A percentile compares a stretch with the other conserved stretches of the same genome.
phyloP scores from a whole-genome alignment of 1,139 yeast genomes.

The Blastobotrys apis region DNA sequence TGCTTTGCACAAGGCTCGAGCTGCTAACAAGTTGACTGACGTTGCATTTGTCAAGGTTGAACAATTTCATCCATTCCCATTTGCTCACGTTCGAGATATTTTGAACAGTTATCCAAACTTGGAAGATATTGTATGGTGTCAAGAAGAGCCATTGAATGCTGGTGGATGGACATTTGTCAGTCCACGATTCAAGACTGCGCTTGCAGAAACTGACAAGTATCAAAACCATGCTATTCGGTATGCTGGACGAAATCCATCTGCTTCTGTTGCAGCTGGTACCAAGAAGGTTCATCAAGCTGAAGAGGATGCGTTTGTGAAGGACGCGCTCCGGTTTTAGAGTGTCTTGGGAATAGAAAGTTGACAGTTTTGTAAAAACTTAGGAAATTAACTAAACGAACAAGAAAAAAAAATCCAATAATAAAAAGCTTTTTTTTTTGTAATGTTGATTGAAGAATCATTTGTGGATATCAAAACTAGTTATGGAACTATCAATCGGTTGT shows the following conservation, averaged over 20 bases:
- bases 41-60: conserved; percentile 89
- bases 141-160: conserved; percentile 98
- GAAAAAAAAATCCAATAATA: background rate
- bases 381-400: background rate
- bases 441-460: conserved; percentile 66
- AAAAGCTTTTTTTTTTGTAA: conserved; percentile 25
- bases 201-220: conserved; percentile 70
- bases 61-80: conserved; percentile 99
- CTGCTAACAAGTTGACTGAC: conserved; percentile 62
- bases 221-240: conserved; percentile 61
- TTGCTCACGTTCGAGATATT: conserved; percentile 82
- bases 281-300: conserved; percentile 84
- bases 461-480: conserved; percentile 63
- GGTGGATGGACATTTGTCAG: conserved; percentile 78
- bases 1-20: conserved; percentile 86
- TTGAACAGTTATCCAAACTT: conserved; percentile 75
- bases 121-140: conserved; percentile 93
- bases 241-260: conserved; percentile 98
- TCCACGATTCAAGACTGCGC: conserved; percentile 76
- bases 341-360: conserved; percentile 5
- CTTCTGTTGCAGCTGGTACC: conserved; percentile 97
- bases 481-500: conserved; percentile 66
- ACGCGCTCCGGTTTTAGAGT: conserved; percentile 48
- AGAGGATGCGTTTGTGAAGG: conserved; percentile 81
- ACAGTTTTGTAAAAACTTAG: background rate